These are phyloP conservation scores for Phylloporus gajari DNA, from an alignment of 1,284 basidiomycete genomes.

Conservation along the genomic window DNA sequence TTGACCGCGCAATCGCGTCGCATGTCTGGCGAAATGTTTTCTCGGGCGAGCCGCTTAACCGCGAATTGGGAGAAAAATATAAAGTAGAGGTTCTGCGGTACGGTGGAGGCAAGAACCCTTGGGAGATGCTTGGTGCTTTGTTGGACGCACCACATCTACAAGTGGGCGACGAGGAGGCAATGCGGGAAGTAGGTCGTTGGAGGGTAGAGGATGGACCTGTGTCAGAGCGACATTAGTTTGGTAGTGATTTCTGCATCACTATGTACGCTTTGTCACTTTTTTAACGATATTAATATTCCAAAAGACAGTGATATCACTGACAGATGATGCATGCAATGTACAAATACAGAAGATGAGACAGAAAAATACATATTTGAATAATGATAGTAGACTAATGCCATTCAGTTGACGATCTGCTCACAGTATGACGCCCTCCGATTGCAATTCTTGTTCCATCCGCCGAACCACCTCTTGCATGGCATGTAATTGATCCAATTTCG, in stretches of 20 bases:
- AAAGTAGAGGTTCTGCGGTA: constrained; percentile 80
- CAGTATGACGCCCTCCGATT: constrained; percentile 35
- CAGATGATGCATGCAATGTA: constrained; percentile 12
- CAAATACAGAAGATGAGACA: background rate
- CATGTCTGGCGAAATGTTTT: constrained; percentile 89
- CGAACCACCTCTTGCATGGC: constrained; percentile 42
- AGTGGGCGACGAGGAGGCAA: constrained; percentile 81
- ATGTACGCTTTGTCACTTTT: background rate
- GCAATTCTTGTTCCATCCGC: constrained; percentile 39
- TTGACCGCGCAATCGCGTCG: constrained; percentile 95
- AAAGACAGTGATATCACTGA: background rate
- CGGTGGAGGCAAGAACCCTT: constrained; percentile 94
- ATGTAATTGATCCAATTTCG: constrained; percentile 32
- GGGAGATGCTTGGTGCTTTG: constrained; percentile 88
- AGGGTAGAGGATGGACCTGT: constrained; percentile 76
- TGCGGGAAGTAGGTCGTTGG: constrained; percentile 92
- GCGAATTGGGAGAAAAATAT: constrained; percentile 80
- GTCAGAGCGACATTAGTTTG: constrained; percentile 57
- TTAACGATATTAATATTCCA: constrained; percentile 9
- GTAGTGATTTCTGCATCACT: background rate
- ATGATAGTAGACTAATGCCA: constrained; percentile 20
- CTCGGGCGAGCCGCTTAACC: constrained; percentile 66
- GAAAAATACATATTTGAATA: constrained; percentile 32
- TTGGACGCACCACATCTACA: constrained; percentile 72
- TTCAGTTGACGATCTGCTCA: constrained; percentile 15